Base-by-base conservation (phyloP, 2,329 filamentous ascomycete species). In the Neofusicoccum ribis region DNA sequence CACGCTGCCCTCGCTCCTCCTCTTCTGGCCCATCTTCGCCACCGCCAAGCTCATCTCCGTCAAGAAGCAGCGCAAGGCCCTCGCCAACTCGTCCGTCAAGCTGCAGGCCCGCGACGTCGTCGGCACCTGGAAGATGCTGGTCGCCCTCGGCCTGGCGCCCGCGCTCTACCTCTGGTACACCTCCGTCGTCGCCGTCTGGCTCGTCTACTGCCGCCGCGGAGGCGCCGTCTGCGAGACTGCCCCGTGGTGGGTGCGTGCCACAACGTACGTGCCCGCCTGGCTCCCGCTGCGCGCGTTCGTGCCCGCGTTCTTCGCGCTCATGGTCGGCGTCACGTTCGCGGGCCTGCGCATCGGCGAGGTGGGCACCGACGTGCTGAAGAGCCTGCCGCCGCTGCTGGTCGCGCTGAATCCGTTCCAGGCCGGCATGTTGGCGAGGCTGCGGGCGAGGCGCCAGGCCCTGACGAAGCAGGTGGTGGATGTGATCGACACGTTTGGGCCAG, bases 301-400 rank as follows among this genome's bases (percentile, higher is more conserved):
- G 68, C 76, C 91, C n/a, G 85, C 87, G 47, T 89, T 91, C 47
- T 89, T 91, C 82, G 83, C 90, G 47, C 81, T 93, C 68, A 96
- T 96, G 82, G 90, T 92, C 8, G 84, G 87, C 31, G 89, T 96
- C 71, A 96, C 92, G 0, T 96, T 94, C 76, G 92, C 92, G 3
- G 91, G 93, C 6, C 86, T 97, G 63, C 88, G 93, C 5, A 94
- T 97, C 70, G 93, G 93, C 43, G 93, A 97, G 79, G 89, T 95
- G 20, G 93, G 93, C 64, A 96, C 97, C 91, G 93, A 97, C 73
- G 96, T 97, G 61, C 83, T 93, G 80, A 97, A 97, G 79, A 96
- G 92, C 0, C 83, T 97, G 17, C 87, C 91, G n/a, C 93, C 93
- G n/a, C 85, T 97, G 14, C 81, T 95, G 37, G 82, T 96, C 34